Evolutionary conservation across 2,329 filamentous ascomycete genomes (phyloP).

Genomic region (Celoporthe dispersa): DNA sequence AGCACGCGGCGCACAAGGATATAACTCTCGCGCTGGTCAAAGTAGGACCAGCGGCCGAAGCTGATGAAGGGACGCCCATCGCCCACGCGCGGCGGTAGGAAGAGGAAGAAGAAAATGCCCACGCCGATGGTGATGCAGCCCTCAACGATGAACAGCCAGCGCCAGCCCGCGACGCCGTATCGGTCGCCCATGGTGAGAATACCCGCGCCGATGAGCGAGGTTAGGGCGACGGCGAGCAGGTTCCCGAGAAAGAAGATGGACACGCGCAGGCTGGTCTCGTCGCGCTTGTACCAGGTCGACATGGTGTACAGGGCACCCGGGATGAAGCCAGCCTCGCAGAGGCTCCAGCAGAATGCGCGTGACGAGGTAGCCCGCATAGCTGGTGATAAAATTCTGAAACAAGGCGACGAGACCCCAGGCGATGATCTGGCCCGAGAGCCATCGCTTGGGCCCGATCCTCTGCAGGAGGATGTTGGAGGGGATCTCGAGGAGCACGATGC

Average conservation of each 20-base stretch:
- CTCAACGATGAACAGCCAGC: slow-evolving; percentile 47
- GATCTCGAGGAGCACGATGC: slow-evolving; percentile 52
- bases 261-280: slow-evolving; percentile 45
- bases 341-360: slow-evolving; percentile 39
- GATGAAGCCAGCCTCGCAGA: slow-evolving; percentile 37
- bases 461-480: slow-evolving; percentile 49
- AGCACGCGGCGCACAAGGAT: slow-evolving; percentile 47
- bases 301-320: slow-evolving; percentile 44
- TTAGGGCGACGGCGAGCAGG: slow-evolving; percentile 32
- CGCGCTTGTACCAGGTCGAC: slow-evolving; percentile 48
- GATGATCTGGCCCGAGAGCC: slow-evolving; percentile 41
- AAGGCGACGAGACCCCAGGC: slow-evolving; percentile 47
- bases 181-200: slow-evolving; percentile 18
- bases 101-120: slow-evolving; percentile 36
- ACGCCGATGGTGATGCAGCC: slow-evolving; percentile 39
- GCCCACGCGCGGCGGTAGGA: slow-evolving; percentile 43
- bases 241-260: slow-evolving; percentile 44
- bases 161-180: slow-evolving; percentile 46
- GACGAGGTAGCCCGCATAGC: slow-evolving; percentile 33
- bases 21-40: slow-evolving; percentile 46
- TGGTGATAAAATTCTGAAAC: slow-evolving; percentile 45
- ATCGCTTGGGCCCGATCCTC: slow-evolving; percentile 39
- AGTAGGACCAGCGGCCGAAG: slow-evolving; percentile 45
- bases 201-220: slow-evolving; percentile 41
- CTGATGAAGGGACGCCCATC: slow-evolving; percentile 42